Conservation (phyloP, 129 eudicot species). For the Tagetes erecta region DNA sequence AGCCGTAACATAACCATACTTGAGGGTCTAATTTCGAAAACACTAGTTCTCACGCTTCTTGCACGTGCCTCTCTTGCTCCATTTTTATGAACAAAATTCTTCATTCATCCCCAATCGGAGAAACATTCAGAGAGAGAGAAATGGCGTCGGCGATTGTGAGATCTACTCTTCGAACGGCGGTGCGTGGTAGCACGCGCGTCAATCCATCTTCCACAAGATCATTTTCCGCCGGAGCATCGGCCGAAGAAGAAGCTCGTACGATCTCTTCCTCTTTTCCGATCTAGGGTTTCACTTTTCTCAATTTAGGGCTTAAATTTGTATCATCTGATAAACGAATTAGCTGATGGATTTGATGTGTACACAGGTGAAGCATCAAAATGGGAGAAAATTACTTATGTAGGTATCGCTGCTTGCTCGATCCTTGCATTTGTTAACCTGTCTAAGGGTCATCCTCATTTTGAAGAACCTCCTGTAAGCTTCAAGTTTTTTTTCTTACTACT, state of each 20-base stretch:
- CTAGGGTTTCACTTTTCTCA: constrained; percentile 13
- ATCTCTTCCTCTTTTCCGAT: constrained; percentile 1
- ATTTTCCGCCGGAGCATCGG: constrained; percentile 47
- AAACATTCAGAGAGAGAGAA: constrained; percentile 8
- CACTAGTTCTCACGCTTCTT: too few species aligned
- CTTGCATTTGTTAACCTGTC: constrained; percentile 59
- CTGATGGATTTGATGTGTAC: constrained; percentile 19
- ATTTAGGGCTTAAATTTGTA: not conserved
- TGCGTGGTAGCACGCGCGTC: constrained; percentile 51
- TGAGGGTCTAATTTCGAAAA: not conserved
- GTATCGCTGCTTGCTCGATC: constrained; percentile 53
- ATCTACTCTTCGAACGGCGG: constrained; percentile 66
- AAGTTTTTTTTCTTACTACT: not conserved
- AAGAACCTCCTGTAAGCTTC: constrained; percentile 70
- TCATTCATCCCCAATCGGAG: not conserved
- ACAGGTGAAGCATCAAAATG: constrained; percentile 82
- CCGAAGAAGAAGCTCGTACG: constrained; percentile 71
- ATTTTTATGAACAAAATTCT: not conserved
- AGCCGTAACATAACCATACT: too few species aligned
- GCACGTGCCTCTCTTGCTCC: too few species aligned
- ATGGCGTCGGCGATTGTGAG: constrained; percentile 84
- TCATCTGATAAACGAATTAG: not conserved
- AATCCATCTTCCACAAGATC: constrained; percentile 48
- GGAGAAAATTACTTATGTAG: constrained; percentile 82
- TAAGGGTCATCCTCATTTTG: constrained; percentile 83